Evolutionary conservation across 2,329 filamentous ascomycete genomes (phyloP).

Genomic region (Pseudodiploospora longispora): DNA sequence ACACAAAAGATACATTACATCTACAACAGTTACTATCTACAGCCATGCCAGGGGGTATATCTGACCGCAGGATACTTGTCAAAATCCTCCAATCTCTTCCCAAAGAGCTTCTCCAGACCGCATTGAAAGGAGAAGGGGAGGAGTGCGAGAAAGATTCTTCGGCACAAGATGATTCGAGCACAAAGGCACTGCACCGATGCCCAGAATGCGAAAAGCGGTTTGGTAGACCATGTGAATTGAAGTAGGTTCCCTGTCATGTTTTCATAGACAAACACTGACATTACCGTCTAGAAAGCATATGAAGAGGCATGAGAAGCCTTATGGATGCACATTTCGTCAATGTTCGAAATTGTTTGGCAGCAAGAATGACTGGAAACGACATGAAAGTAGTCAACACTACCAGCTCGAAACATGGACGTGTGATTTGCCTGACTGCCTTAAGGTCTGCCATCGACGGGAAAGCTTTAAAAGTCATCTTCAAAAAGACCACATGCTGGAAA

Average conservation of each 20-base stretch:
- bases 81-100: slow-evolving; percentile 20
- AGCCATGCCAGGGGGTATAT: neutral
- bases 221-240: slow-evolving; percentile 46
- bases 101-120: slow-evolving; percentile 23
- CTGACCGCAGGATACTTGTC: slow-evolving; percentile 9
- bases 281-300: slow-evolving; percentile 61
- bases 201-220: slow-evolving; percentile 38
- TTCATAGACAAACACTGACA: neutral
- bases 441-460: slow-evolving; percentile 49
- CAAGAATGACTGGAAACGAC: slow-evolving; percentile 90
- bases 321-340: slow-evolving; percentile 65
- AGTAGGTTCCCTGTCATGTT: slow-evolving; percentile 30
- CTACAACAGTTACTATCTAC: neutral
- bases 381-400: slow-evolving; percentile 74
- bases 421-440: slow-evolving; percentile 45
- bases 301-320: slow-evolving; percentile 74
- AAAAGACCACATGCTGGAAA: slow-evolving; percentile 34
- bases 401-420: slow-evolving; percentile 68
- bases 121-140: slow-evolving; percentile 15
- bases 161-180: neutral
- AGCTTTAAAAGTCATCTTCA: slow-evolving; percentile 55
- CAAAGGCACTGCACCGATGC: slow-evolving; percentile 22
- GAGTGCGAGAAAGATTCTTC: slow-evolving; percentile 6
- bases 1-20: neutral
- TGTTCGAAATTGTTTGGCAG: slow-evolving; percentile 77